Evolutionary conservation across 495 filamentous ascomycete genomes (phyloP), one percentile per base, ranked within the genome.

Genomic region (Bryoglossum gracile): DNA sequence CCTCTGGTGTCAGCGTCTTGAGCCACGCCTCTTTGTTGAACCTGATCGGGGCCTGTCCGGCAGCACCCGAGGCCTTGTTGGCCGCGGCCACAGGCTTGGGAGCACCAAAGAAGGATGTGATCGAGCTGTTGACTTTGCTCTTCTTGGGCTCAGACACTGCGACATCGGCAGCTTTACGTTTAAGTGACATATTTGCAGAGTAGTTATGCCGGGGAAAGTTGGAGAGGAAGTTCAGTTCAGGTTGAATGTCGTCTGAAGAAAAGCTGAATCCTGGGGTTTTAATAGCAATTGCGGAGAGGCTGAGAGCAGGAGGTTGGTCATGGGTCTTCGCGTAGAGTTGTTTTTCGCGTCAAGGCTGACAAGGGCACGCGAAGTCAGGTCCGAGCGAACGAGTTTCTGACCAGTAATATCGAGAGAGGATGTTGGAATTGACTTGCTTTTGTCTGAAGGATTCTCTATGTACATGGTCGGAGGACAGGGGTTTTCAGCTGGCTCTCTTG

Each of bases 1-100:
- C 87, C 69, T 97, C 94, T 4, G 74, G 56, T 0, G 80, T 89
- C 48, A 98, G 72, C 33, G 77, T 79, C 10, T 77, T 75, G 1
- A 88, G 73, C 92, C 92, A 98, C 69, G 81, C 85, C 4, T 73
- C 76, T 67, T 95, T 96, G 69, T 95, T 76, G 68, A 95, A 96
- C 41, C 77, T 87, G 36, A 55, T 30, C 0, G 45, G 9, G 16
- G 55, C 22, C 23, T 49, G 43, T 26, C 50, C 48, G 3, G 61
- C 32, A 36, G 55, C 58, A 40, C 64, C 55, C 4, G 61, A 44
- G 26, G 61, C 51, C 3, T 62, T 62, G 8, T 62, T 51, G 13
- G 65, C 53, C 13, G 61, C 48, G 10, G 64, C 56, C 10, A 47
- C 51, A 16, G 46, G 13, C 48, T 65, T 69, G 68, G 34, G 71